A percentile compares a stretch with the other conserved stretches of the same genome.
Evolutionary conservation across 352 stramenopile genomes (phyloP).

Genomic region (Globisporangium okanoganense): DNA sequence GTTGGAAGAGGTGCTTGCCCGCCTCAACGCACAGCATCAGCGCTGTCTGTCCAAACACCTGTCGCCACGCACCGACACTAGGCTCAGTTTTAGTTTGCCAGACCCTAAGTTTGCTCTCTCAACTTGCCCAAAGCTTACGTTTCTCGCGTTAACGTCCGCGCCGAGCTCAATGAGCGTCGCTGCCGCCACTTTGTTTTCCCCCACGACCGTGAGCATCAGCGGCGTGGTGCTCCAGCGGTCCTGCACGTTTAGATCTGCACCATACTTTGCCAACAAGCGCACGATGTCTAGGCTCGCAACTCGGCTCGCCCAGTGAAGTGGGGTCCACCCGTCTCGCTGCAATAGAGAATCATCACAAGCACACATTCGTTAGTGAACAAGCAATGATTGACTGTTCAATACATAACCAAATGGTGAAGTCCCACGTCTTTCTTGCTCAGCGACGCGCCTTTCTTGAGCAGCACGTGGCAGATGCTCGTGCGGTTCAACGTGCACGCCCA

Average conservation of each 20-base stretch:
- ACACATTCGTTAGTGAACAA: not conserved
- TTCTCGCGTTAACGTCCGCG: slow-evolving; percentile 59
- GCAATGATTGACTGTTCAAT: not conserved
- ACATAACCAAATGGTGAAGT: not conserved
- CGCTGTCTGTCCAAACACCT: slow-evolving; percentile 75
- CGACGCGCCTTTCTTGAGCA: slow-evolving; percentile 76
- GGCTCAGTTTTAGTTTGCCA: no score
- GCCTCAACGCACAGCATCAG: slow-evolving; percentile 69
- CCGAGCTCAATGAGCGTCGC: slow-evolving; percentile 70
- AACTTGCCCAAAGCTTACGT: slow-evolving; percentile 29
- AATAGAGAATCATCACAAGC: not conserved
- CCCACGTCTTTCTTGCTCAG: slow-evolving; percentile 76
- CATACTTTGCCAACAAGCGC: slow-evolving; percentile 72
- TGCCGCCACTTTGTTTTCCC: slow-evolving; percentile 53
- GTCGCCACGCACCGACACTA: not conserved
- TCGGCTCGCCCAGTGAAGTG: slow-evolving; percentile 74
- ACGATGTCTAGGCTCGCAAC: slow-evolving; percentile 74
- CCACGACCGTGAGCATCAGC: slow-evolving; percentile 75
- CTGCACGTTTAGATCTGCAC: slow-evolving; percentile 66
- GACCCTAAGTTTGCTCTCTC: no score
- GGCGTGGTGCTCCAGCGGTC: slow-evolving; percentile 75
- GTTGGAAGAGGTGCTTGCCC: slow-evolving; percentile 50
- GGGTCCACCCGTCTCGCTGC: slow-evolving; percentile 71
- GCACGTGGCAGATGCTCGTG: slow-evolving; percentile 72
- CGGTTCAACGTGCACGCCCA: slow-evolving; percentile 76